Percentiles rank a stretch among this genome's conserved stretches.
Evolutionary conservation across 768 basidiomycete genomes (phyloP).

Genomic region (Asterophora parasitica): DNA sequence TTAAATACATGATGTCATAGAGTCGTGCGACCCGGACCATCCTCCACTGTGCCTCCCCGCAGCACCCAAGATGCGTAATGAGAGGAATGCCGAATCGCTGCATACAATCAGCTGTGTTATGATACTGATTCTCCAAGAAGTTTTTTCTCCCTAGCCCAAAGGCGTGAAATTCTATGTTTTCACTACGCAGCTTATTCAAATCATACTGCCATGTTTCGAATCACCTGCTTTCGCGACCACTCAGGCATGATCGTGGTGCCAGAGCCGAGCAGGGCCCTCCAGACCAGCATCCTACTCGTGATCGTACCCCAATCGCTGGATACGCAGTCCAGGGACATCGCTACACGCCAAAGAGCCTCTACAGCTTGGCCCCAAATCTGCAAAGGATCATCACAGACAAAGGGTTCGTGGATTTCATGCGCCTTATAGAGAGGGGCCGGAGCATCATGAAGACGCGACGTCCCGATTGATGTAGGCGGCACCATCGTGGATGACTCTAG

Average conservation of each 20-base stretch:
- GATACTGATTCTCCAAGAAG: too few species aligned
- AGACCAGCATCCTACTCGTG: constrained; percentile 50
- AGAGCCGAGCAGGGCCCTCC: constrained; percentile 43
- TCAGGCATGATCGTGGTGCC: constrained; percentile 38
- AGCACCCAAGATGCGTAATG: too few species aligned
- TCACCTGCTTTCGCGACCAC: constrained; percentile 46
- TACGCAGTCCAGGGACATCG: constrained; percentile 36
- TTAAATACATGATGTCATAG: too few species aligned
- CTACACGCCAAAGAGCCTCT: constrained; percentile 51
- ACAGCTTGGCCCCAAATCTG: constrained; percentile 47
- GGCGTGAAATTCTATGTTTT: too few species aligned
- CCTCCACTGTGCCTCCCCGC: too few species aligned
- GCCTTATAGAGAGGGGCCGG: constrained; percentile 28
- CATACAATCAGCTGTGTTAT: too few species aligned
- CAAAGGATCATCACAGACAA: constrained; percentile 23
- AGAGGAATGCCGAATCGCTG: too few species aligned
- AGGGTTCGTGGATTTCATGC: constrained; percentile 31
- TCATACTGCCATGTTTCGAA: constrained; percentile 18
- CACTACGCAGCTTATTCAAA: too few species aligned
- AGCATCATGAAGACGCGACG: not conserved
- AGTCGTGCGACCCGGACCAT: too few species aligned
- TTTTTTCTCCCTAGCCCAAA: too few species aligned
- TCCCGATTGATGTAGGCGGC: constrained; percentile 6
- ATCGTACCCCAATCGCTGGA: constrained; percentile 44
- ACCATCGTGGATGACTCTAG: constrained; percentile 22